These are phyloP conservation scores for Vanrija sp. DNA, from an alignment of 1,284 basidiomycete species.

Conservation along the genomic window DNA sequence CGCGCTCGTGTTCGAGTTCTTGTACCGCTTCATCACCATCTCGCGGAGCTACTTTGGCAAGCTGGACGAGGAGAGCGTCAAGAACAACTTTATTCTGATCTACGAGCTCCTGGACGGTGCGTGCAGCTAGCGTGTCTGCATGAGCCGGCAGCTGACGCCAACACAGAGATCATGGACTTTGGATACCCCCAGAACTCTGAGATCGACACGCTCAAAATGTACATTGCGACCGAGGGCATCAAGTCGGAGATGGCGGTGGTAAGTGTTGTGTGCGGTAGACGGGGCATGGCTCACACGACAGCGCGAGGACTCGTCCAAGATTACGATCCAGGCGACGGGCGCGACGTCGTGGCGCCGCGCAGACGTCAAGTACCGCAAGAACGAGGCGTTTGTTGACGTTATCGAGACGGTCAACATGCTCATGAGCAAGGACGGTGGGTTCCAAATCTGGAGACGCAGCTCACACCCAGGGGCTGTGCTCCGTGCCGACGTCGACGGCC, in stretches of 20 bases:
- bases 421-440: conserved; percentile 88
- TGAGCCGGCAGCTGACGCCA: background rate
- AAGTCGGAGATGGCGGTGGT: conserved; percentile 76
- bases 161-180: conserved; percentile 91
- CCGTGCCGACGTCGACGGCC: conserved; percentile 96
- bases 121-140: conserved; percentile 18
- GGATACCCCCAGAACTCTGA: conserved; percentile 99
- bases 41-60: conserved; percentile 95
- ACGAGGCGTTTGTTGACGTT: conserved; percentile 96
- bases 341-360: conserved; percentile 88
- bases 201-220: conserved; percentile 93
- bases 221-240: conserved; percentile 96
- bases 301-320: conserved; percentile 91
- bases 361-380: conserved; percentile 97
- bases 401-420: conserved; percentile 93
- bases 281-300: conserved; percentile 41
- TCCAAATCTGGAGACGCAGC: background rate
- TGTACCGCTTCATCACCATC: conserved; percentile 92
- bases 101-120: conserved; percentile 92
- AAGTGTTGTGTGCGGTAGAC: conserved; percentile 31
- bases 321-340: conserved; percentile 92
- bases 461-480: conserved; percentile 67
- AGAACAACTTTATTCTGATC: conserved; percentile 97
- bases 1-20: conserved; percentile 95
- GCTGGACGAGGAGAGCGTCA: conserved; percentile 94